phyloP scores from a whole-genome alignment of 2,329 filamentous ascomycete species.

The Tolypocladium nubicola region DNA sequence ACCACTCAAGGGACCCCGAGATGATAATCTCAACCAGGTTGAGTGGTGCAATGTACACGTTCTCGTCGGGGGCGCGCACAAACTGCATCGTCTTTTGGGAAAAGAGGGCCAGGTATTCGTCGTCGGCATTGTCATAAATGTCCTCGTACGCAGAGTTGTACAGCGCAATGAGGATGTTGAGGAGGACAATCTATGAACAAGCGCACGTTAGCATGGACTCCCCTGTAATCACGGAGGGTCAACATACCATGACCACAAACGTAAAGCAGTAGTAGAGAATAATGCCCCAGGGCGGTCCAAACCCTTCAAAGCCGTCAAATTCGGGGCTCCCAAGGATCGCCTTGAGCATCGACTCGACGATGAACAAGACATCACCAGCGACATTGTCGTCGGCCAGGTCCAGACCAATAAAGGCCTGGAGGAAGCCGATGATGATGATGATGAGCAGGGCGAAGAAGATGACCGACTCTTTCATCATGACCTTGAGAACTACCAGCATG shows the following conservation, averaged over 20 bases:
- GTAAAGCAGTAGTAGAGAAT: constrained; percentile 97
- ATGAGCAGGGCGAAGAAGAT: constrained; percentile 92
- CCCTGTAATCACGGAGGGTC: background rate
- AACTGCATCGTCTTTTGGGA: constrained; percentile 94
- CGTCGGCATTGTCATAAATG: constrained; percentile 84
- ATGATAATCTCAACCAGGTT: constrained; percentile 84
- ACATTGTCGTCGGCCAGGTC: constrained; percentile 69
- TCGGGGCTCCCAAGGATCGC: constrained; percentile 87
- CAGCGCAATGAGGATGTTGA: constrained; percentile 93
- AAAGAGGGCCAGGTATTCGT: constrained; percentile 92
- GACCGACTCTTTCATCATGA: constrained; percentile 87
- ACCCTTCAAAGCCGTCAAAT: constrained; percentile 79
- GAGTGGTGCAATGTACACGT: constrained; percentile 93
- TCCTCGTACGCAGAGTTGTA: constrained; percentile 97
- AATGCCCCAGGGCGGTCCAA: constrained; percentile 85
- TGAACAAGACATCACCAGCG: constrained; percentile 59
- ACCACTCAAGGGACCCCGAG: constrained; percentile 85
- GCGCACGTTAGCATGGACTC: background rate
- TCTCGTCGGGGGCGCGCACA: constrained; percentile 91
- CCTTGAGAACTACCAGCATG: constrained; percentile 94
- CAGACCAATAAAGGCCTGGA: constrained; percentile 89
- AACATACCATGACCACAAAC: constrained; percentile 81
- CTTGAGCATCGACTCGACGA: constrained; percentile 75
- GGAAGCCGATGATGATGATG: constrained; percentile 75
- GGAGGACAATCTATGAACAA: constrained; percentile 49